Conservation (phyloP, 305 asterid species). For the Lippia alba region DNA sequence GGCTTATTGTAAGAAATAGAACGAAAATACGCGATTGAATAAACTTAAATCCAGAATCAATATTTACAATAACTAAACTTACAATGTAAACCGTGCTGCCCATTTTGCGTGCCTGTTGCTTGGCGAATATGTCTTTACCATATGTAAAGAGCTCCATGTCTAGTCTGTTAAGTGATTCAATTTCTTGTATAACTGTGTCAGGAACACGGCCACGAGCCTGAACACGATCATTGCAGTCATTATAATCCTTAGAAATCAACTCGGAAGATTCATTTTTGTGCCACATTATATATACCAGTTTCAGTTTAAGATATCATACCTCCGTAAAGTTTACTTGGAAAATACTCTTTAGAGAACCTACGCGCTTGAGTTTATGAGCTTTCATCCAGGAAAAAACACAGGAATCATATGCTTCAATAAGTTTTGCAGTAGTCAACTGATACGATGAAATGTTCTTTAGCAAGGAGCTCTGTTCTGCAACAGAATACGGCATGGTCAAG, state of each 20-base stretch:
- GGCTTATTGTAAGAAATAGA: too few relatives aligned
- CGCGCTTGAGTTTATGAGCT: conserved; percentile 66
- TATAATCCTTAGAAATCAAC: conserved; percentile 5
- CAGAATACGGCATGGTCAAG: conserved; percentile 37
- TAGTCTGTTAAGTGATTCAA: conserved; percentile 67
- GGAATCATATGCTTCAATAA: conserved; percentile 68
- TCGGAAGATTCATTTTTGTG: conserved; percentile 7
- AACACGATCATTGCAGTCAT: conserved; percentile 10
- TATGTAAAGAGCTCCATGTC: conserved; percentile 81
- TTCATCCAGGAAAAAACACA: conserved; percentile 57
- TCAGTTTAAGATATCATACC: conserved; percentile 44
- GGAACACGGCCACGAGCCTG: conserved; percentile 79
- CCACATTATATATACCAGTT: neutral
- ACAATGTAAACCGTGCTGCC: conserved; percentile 48
- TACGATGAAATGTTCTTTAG: conserved; percentile 43
- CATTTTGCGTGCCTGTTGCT: conserved; percentile 54
- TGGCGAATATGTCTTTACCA: conserved; percentile 65
- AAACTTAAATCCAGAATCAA: too few relatives aligned
- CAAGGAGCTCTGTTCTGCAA: conserved; percentile 61
- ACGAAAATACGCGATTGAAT: too few relatives aligned
- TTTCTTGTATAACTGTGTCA: conserved; percentile 63
- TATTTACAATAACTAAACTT: conserved; percentile 36
- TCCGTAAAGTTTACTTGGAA: conserved; percentile 88
- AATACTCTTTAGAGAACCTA: conserved; percentile 63
- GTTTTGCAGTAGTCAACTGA: conserved; percentile 72